Base-by-base conservation (phyloP, 1,139 yeast genomes). In the Pichia sp. region DNA sequence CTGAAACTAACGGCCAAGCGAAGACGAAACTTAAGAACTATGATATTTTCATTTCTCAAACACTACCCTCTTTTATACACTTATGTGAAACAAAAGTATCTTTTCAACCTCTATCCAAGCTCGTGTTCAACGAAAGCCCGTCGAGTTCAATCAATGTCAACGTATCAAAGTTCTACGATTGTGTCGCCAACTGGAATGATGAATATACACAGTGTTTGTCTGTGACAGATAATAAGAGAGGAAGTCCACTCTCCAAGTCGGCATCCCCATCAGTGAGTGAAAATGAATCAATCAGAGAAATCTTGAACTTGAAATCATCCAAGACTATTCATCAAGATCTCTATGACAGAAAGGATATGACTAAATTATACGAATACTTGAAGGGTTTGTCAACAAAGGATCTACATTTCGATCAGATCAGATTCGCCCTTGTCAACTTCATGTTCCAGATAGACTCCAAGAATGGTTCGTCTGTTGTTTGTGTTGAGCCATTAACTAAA, bases 361-460 rank as follows among this genome's bases (percentile, higher is more conserved):
- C 58, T 3, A 52, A 34, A 3, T 56, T 74, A 1, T 55, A 55
- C 6, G 50, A 55, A 5, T 67, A 75, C 41, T 53, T 79, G 12
- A 40, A 58, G 1, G 46, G 52, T 0, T 50, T 76, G 10, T 72
- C 72, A 46, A 47, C 48, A 1, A 51, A 66, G 1, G 56, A 58
- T 5, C 60, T 65, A 24, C 83, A 80, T 58, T 70, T 74, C 33
- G 72, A 71, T 39, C 79, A 78, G 43, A 65, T 77, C 0, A 72
- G 87, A 49, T 57, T 71, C 8, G 45, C 55, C 2, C 62, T 86
- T 4, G 55, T 85, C 4, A 55, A 67, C n/a, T 57, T 62, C 21
- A 55, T 82, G 1, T 59, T 80, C 11, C 60, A 68, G 8, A 34
- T 48, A 5, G 38, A 53, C 5, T 35, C 38, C 1, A 34, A 45